Percentiles rank a stretch among this genome's conserved stretches.
Evolutionary conservation across 1,139 yeast genomes (phyloP).

Genomic region (Sugiyamaella novakii): DNA sequence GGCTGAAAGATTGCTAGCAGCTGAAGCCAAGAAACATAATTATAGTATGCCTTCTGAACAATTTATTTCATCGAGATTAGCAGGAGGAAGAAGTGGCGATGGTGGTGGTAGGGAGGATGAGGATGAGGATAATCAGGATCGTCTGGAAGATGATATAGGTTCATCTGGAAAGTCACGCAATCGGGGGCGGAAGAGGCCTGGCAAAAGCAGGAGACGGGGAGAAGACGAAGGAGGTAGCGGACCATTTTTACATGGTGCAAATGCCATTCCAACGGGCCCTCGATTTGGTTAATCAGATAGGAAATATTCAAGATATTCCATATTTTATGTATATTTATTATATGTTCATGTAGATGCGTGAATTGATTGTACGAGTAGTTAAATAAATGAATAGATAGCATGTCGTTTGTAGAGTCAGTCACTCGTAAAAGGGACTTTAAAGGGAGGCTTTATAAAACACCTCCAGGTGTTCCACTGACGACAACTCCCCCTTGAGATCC

Average conservation of each 20-base stretch:
- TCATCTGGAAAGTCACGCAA: neutral
- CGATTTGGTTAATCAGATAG: neutral
- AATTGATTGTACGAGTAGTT: neutral
- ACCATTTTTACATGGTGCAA: conserved; percentile 6
- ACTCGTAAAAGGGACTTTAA: too few relatives aligned
- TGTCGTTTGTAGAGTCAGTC: too few relatives aligned
- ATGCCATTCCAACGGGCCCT: conserved; percentile 17
- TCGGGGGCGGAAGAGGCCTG: conserved; percentile 12
- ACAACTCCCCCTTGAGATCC: conserved; percentile 17
- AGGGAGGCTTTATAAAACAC: conserved; percentile 37
- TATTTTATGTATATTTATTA: neutral
- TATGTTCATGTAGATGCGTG: neutral
- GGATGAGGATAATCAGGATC: neutral
- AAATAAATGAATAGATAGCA: conserved; percentile 1
- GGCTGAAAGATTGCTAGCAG: conserved; percentile 72
- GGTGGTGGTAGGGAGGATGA: neutral
- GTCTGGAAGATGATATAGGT: neutral
- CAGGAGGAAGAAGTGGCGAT: neutral
- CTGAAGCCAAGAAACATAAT: conserved; percentile 55
- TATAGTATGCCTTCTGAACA: conserved; percentile 23
- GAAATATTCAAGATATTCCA: too few relatives aligned
- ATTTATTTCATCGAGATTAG: conserved; percentile 8
- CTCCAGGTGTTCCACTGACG: conserved; percentile 43
- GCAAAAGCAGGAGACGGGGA: neutral
- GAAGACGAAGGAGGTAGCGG: conserved; percentile 3